Evolutionary conservation across 2,329 filamentous ascomycete species (phyloP), one percentile per base, ranked within the genome.

Genomic region (Pyrenochaeta sp.): DNA sequence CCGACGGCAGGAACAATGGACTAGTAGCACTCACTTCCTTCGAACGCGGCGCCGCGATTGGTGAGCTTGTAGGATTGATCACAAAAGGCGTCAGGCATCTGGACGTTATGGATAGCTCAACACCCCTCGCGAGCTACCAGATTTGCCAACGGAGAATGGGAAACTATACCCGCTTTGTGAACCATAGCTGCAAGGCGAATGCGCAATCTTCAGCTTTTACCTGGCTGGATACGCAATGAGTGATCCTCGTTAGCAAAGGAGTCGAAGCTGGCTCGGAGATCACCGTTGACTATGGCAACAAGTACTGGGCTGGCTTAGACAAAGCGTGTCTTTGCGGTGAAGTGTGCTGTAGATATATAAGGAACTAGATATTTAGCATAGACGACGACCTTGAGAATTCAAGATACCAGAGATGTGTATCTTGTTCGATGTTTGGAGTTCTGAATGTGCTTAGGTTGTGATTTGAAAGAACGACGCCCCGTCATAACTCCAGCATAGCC

Each of bases 121-220:
- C 79, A 0, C 85, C 86, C 58, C 82, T 85, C 62, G 84, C 78
- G 0, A 77, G 76, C 0, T 88, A 86, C 64, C 85, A 88, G 66
- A 86, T 87, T 53, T 87, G 81, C 78, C 85, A 88, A 66, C 85
- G 84, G 0, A 72, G 74, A 52, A 79, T 82, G 69, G 83, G 85
- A 3, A 87, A 87, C 65, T 86, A 84, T 62, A 87, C 85, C 1
- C 78, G 84, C 0, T 87, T 88, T 64, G 81, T 86, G 40, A 87
- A 87, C 67, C 82, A 87, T 65, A 86, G 83, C 44, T 87, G 85
- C 69, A 80, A 82, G 15, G 81, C 85, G 1, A 87, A 87, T 61
- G 81, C 82, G 51, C 84, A 86, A 65, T 86, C 85, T 45, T 81
- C 86, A 62, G 79, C 80, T 9, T 87, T 87, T 66, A 78, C 79